Evolutionary conservation across 805 yeast genomes (phyloP).

Genomic region (Saccharomycopsis fibuligera): DNA sequence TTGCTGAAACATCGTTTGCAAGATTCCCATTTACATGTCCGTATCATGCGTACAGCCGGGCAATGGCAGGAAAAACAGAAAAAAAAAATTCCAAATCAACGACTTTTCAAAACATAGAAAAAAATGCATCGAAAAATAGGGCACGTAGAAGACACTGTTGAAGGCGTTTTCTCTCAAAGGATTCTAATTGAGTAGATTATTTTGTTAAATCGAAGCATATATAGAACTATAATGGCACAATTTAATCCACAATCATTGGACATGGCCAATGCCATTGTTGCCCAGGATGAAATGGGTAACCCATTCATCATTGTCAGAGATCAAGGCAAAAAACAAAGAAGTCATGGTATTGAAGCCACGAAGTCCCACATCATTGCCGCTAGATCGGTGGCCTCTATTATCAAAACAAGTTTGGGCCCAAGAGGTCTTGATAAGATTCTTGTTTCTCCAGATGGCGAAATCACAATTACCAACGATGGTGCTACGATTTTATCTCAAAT

Average conservation of each 20-base stretch:
- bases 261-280: constrained; percentile 95
- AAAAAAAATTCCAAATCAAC: too few relatives aligned
- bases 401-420: constrained; percentile 92
- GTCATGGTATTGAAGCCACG: constrained; percentile 73
- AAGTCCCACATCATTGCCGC: constrained; percentile 95
- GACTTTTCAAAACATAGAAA: too few relatives aligned
- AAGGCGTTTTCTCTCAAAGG: too few relatives aligned
- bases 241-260: constrained; percentile 61
- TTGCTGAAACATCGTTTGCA: too few relatives aligned
- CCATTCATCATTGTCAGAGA: constrained; percentile 97
- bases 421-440: constrained; percentile 97
- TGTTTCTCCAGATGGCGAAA: constrained; percentile 94
- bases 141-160: too few relatives aligned
- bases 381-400: constrained; percentile 96
- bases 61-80: too few relatives aligned
- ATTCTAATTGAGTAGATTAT: not conserved
- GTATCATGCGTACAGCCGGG: too few relatives aligned
- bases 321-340: constrained; percentile 55
- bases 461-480: constrained; percentile 97
- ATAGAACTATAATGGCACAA: constrained; percentile 21
- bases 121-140: too few relatives aligned
- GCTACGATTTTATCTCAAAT: constrained; percentile 93
- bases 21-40: too few relatives aligned
- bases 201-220: too few relatives aligned
- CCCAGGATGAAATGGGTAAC: constrained; percentile 99